Evolutionary conservation across 1,284 basidiomycete genomes (phyloP).

Genomic region (Agaricales sp.): DNA sequence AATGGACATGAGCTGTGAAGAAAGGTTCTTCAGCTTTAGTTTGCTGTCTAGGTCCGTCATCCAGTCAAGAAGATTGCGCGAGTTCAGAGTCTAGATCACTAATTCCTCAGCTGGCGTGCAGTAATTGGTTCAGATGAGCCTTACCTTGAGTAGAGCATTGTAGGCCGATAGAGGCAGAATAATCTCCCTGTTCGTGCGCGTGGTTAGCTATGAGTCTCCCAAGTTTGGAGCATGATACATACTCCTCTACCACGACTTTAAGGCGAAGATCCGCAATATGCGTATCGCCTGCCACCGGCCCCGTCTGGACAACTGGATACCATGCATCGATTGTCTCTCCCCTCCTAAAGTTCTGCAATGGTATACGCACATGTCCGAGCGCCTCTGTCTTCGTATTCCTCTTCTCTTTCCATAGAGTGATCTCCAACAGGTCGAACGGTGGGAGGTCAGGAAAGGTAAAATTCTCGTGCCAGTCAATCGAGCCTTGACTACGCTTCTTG

Average conservation of each 20-base stretch:
- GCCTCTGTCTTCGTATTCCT: slow-evolving; percentile 40
- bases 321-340: slow-evolving; percentile 70
- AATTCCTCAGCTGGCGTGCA: slow-evolving; percentile 6
- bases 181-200: slow-evolving; percentile 44
- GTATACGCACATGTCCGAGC: slow-evolving; percentile 55
- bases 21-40: slow-evolving; percentile 50
- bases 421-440: slow-evolving; percentile 56
- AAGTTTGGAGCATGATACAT: slow-evolving; percentile 24
- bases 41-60: slow-evolving; percentile 59
- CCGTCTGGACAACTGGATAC: slow-evolving; percentile 62
- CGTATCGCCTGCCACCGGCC: slow-evolving; percentile 34
- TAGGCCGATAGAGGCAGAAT: slow-evolving; percentile 58
- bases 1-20: slow-evolving; percentile 52
- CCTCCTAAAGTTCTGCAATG: slow-evolving; percentile 59
- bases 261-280: slow-evolving; percentile 68
- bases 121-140: slow-evolving; percentile 11
- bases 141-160: slow-evolving; percentile 40
- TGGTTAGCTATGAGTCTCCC: too few species aligned
- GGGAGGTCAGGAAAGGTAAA: slow-evolving; percentile 67
- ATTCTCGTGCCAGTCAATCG: slow-evolving; percentile 69
- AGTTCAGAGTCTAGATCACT: slow-evolving; percentile 41
- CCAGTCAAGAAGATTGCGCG: slow-evolving; percentile 65
- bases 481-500: slow-evolving; percentile 50
- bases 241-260: slow-evolving; percentile 69
- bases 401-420: slow-evolving; percentile 60